A percentile compares a stretch with the other conserved stretches of the same genome.
Evolutionary conservation across 257 asterid genomes (phyloP).

Genomic region (Misopates orontium): DNA sequence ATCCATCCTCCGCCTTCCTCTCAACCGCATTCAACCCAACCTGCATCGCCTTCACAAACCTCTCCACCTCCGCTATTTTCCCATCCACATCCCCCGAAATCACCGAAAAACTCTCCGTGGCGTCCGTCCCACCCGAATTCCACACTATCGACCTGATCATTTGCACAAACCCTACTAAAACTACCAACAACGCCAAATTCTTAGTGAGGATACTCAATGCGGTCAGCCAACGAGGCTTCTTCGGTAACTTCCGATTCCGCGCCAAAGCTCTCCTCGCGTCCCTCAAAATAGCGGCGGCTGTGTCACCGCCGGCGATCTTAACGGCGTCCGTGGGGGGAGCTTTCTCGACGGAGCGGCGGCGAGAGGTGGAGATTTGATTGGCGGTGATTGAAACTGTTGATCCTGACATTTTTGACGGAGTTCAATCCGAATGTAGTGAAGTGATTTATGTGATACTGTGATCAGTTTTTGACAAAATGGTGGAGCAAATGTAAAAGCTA

Average conservation of each 20-base stretch:
- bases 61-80: conserved; percentile 56
- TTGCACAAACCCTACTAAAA: conserved; percentile 53
- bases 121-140: conserved; percentile 35
- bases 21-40: conserved; percentile 77
- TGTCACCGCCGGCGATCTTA: conserved; percentile 40
- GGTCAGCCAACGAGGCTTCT: conserved; percentile 78
- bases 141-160: conserved; percentile 48
- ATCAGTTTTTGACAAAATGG: too few relatives aligned
- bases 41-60: conserved; percentile 71
- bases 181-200: conserved; percentile 50
- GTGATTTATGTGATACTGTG: too few relatives aligned
- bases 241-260: conserved; percentile 39
- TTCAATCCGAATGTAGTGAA: too few relatives aligned
- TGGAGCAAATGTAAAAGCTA: too few relatives aligned
- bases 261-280: conserved; percentile 40
- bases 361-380: conserved; percentile 56
- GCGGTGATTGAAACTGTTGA: conserved; percentile 78
- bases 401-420: conserved; percentile 53
- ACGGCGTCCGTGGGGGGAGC: conserved; percentile 30
- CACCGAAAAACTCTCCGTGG: conserved; percentile 33
- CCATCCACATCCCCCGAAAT: conserved; percentile 62
- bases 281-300: conserved; percentile 39
- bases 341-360: conserved; percentile 70
- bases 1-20: conserved; percentile 46
- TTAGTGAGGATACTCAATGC: conserved; percentile 55